phyloP scores from a whole-genome alignment of 1,284 basidiomycete genomes.

The Fomitiporia mediterranea region DNA sequence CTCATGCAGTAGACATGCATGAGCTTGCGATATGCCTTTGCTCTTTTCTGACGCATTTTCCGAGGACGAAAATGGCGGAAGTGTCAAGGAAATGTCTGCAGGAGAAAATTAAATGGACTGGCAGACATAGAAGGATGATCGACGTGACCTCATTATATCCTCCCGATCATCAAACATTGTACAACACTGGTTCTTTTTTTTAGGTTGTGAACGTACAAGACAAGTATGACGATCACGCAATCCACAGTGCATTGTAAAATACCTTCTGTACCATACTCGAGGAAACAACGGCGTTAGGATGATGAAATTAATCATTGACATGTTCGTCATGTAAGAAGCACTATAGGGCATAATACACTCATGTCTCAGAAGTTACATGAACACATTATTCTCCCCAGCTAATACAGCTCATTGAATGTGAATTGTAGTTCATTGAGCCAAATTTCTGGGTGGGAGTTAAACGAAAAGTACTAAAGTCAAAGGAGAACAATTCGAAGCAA shows the following conservation, averaged over 20 bases:
- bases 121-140: background rate
- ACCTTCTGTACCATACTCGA: too few relatives aligned
- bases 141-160: too few relatives aligned
- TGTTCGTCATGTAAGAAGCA: too few relatives aligned
- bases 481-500: too few relatives aligned
- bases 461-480: too few relatives aligned
- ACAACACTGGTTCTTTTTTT: too few relatives aligned
- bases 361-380: background rate
- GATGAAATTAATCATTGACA: too few relatives aligned
- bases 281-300: too few relatives aligned
- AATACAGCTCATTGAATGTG: background rate
- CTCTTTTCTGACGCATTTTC: conserved; percentile 86
- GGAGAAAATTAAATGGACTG: background rate
- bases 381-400: background rate
- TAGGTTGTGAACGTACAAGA: background rate
- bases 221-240: too few relatives aligned
- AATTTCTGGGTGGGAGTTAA: background rate
- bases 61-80: background rate
- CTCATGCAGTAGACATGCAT: conserved; percentile 83
- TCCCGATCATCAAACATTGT: too few relatives aligned
- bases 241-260: too few relatives aligned
- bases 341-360: too few relatives aligned
- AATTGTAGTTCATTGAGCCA: background rate
- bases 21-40: conserved; percentile 87
- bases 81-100: background rate